Base-by-base conservation (phyloP, 1,284 basidiomycete species). In the Mycena sp. region DNA sequence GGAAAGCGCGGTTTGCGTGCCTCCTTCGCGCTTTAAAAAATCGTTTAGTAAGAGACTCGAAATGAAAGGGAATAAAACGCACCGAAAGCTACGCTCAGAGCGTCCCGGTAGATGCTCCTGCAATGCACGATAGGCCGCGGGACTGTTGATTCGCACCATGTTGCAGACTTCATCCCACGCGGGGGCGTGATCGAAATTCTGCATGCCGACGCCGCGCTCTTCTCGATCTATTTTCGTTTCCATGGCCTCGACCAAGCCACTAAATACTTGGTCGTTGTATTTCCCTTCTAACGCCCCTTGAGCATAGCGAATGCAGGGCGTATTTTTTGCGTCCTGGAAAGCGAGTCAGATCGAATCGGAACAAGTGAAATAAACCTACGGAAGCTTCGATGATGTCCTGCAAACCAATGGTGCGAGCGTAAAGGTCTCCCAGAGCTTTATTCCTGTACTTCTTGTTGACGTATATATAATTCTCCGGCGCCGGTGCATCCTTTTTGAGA, bases 161-260 rank as follows among this genome's bases (percentile, higher is more conserved):
- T 77, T 67, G 16, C 68, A 61, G 19, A 80, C 71, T 41, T 79
- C 74, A 5, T 73, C 68, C 21, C 64, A 74, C 0, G 67, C 73
- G 1, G 76, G 74, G 0, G 72, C 51, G 64, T 78, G 79, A 6
- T 59, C 40, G 64, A 81, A 78, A 57, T 79, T 80, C 59, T 80
- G 79, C 69, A 75, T 70, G 0, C 77, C 77, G 1, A 75, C 70
- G 2, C 77, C 77, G 4, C 69, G 63, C n/a, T 70, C 67, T 16
- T 75, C 63, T 0, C 69, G 56, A 11, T 80, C 75, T 1, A 58
- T 9, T 28, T 69, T 69, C 0, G 51, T 28, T 0, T 75, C 72
- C 54, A 79, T 71, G 2, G 75, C 76, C 19, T 75, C 29, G 0
- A 81, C 21, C 0, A 81, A 52, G 0, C 74, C 76, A 29, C 55